A percentile compares a stretch with the other conserved stretches of the same genome.
These are phyloP conservation scores for Termitomyces eurrhizus DNA, from an alignment of 768 basidiomycete species.

Conservation along the genomic window DNA sequence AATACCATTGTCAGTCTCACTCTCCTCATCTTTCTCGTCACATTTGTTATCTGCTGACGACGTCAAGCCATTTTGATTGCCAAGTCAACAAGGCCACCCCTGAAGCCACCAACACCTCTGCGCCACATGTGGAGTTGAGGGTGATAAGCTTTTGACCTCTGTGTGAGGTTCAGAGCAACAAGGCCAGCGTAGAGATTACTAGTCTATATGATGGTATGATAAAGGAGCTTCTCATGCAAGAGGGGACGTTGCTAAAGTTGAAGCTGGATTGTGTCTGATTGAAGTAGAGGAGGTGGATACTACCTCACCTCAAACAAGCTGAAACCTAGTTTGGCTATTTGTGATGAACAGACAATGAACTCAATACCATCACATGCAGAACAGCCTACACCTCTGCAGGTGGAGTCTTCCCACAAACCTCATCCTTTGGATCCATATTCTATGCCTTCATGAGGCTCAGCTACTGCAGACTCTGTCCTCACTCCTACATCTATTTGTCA, in stretches of 20 bases:
- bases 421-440: conserved; percentile 69
- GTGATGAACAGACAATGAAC: conserved; percentile 10
- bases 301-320: neutral
- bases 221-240: conserved; percentile 67
- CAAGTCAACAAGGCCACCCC: too few species aligned
- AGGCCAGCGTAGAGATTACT: conserved; percentile 92
- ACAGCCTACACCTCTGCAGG: conserved; percentile 3
- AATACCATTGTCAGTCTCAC: too few species aligned
- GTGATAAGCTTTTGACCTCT: too few species aligned
- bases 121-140: too few species aligned
- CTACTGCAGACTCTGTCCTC: conserved; percentile 36
- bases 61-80: too few species aligned
- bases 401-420: conserved; percentile 21
- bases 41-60: too few species aligned
- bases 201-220: conserved; percentile 79
- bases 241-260: conserved; percentile 86
- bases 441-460: conserved; percentile 3
- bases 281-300: conserved; percentile 65
- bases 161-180: too few species aligned
- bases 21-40: too few species aligned
- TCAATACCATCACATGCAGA: conserved; percentile 10
- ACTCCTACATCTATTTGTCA: conserved; percentile 78
- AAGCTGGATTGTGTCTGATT: conserved; percentile 71
- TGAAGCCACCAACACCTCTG: too few species aligned
- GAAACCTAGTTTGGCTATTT: conserved; percentile 16